Base-by-base conservation (phyloP, 2,329 filamentous ascomycete species). In the Cladobotryum mycophilum region DNA sequence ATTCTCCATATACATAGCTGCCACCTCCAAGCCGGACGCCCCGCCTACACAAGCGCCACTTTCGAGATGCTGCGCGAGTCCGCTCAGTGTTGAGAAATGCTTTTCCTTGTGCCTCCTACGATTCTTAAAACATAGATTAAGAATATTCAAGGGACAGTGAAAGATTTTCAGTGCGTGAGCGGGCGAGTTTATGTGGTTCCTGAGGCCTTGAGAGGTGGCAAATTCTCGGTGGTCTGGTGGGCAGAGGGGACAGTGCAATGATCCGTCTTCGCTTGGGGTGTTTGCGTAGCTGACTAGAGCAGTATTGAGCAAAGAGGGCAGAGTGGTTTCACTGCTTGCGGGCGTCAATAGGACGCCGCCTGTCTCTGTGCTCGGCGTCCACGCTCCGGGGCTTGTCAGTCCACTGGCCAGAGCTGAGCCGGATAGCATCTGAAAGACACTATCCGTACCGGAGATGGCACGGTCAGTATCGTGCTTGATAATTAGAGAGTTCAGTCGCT, bases 11-110 rank as follows among this genome's bases (percentile, higher is more conserved):
- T 43, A 43, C 17, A 8, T 4, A 20, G 30, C 18, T 14, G 22
- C 41, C 17, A 14, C 45, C 15, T 17, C 25, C 35, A 52, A 14
- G 1, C 44, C 41, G 4, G 17, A 14, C 7, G 20, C 38, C 6
- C 49, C 55, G 12, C 45, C 51, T 4, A 36, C 22, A 17, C 55
- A 56, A 11, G 52, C 44, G 5, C 51, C 52, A 33, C 51, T 53
- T 45, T 57, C 53, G 20, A 56, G 42, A 36, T 57, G 55, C 40
- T 53, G 46, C 17, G 47, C 49, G 4, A 57, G 52, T 18, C 55
- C 53, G 14, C 48, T 48, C 7, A 53, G 15, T 6, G 55, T 54
- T 6, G 30, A 52, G n/a, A 57, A 57, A 4, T 44, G 18, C 18
- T 30, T 51, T 30, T n/a, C 15, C 5, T 17, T 20, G 22, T 20